A percentile compares a stretch with the other conserved stretches of the same genome.
Conservation (phyloP, 192 early-diverging fungal species). For the Piromyces finnis region DNA sequence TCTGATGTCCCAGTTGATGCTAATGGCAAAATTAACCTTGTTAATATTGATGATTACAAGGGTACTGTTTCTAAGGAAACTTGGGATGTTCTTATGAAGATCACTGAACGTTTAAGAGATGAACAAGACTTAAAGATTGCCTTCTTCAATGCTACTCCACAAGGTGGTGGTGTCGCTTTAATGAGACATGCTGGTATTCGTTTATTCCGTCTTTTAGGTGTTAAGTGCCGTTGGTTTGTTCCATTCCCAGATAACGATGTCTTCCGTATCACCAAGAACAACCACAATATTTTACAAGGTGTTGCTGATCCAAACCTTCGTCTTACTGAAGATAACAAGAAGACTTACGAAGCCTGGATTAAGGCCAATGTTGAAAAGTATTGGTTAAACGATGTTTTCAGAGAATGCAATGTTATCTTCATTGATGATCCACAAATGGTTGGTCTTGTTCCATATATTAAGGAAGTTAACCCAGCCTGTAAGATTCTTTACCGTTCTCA, state of each 20-base stretch:
- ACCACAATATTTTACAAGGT: conserved; percentile 75
- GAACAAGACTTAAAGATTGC: conserved; percentile 34
- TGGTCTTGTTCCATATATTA: conserved; percentile 66
- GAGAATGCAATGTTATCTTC: conserved; percentile 56
- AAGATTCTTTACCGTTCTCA: conserved; percentile 68
- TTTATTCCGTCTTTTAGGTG: conserved; percentile 38
- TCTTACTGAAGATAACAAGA: conserved; percentile 47
- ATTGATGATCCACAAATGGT: conserved; percentile 56
- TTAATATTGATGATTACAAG: conserved; percentile 43
- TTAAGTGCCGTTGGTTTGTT: conserved; percentile 53
- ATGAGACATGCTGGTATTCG: conserved; percentile 71
- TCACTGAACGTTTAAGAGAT: conserved; percentile 5
- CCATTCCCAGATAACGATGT: conserved; percentile 67
- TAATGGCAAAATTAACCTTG: conserved; percentile 42
- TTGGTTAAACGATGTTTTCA: conserved; percentile 46
- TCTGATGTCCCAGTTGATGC: conserved; percentile 40
- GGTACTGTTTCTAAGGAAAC: conserved; percentile 37
- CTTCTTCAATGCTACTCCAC: conserved; percentile 69
- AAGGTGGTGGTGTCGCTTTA: conserved; percentile 75
- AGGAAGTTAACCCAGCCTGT: conserved; percentile 39
- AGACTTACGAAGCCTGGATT: conserved; percentile 10
- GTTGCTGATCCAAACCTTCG: conserved; percentile 25
- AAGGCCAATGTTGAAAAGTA: conserved; percentile 31
- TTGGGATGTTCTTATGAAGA: conserved; percentile 41
- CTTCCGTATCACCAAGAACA: conserved; percentile 74